Evolutionary conservation across 2,329 filamentous ascomycete species (phyloP).

Genomic region (Phaeomoniella chlamydospora): DNA sequence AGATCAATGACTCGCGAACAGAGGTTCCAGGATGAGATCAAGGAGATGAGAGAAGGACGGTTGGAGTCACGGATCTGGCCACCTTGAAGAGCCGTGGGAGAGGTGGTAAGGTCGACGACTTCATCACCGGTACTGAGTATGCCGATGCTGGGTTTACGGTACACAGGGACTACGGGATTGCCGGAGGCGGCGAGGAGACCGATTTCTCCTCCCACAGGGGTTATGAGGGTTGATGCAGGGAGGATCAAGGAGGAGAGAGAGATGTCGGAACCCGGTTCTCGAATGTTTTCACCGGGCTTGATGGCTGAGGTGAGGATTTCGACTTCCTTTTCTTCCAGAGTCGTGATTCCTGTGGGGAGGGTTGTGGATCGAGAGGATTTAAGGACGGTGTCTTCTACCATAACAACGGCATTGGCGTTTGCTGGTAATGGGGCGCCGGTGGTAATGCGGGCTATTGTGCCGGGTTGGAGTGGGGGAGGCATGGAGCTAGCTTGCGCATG

Average conservation of each 20-base stretch:
- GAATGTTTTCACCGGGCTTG: constrained; percentile 68
- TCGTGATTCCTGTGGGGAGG: constrained; percentile 32
- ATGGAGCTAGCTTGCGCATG: constrained; percentile 65
- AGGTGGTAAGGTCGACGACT: constrained; percentile 58
- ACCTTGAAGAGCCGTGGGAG: constrained; percentile 35
- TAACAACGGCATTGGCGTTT: constrained; percentile 81
- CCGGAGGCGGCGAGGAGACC: constrained; percentile 81
- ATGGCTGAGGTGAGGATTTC: constrained; percentile 72
- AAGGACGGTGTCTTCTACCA: constrained; percentile 87
- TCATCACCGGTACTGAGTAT: constrained; percentile 92
- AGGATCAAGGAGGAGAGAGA: constrained; percentile 55
- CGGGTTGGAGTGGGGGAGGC: constrained; percentile 46
- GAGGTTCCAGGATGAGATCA: constrained; percentile 60
- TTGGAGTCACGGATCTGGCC: constrained; percentile 78
- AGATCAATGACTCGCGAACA: constrained; percentile 55
- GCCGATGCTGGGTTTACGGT: constrained; percentile 63
- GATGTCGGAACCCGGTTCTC: constrained; percentile 84
- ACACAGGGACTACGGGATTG: constrained; percentile 54
- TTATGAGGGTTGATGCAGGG: constrained; percentile 65
- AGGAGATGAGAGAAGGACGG: constrained; percentile 70
- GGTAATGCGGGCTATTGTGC: constrained; percentile 78
- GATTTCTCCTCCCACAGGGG: constrained; percentile 77
- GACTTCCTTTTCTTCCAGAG: constrained; percentile 70
- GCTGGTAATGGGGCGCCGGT: constrained; percentile 84
- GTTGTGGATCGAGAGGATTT: constrained; percentile 44